Evolutionary conservation across 257 asterid species (phyloP).

Genomic region (Rubia yunnanensis): DNA sequence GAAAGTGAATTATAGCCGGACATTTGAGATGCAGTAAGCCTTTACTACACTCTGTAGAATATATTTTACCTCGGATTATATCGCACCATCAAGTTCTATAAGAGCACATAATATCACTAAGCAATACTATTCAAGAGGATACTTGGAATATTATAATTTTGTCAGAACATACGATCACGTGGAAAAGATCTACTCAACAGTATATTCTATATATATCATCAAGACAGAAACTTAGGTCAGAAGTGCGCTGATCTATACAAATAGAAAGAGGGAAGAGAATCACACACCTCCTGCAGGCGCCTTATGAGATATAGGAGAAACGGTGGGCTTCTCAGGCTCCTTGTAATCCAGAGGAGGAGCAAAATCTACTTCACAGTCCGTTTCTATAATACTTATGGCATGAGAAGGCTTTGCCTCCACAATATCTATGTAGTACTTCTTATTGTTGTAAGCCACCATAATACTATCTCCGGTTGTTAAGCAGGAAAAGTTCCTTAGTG

Average conservation of each 20-base stretch:
- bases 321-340: conserved; percentile 76
- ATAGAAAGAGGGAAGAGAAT: background rate
- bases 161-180: too few species aligned
- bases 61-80: too few species aligned
- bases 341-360: conserved; percentile 98
- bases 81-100: too few species aligned
- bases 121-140: background rate
- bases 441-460: conserved; percentile 98
- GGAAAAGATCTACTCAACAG: background rate
- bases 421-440: conserved; percentile 86
- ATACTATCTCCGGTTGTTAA: conserved; percentile 91
- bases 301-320: conserved; percentile 43
- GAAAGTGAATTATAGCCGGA: too few species aligned
- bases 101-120: too few species aligned
- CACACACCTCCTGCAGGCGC: conserved; percentile 40
- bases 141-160: too few species aligned
- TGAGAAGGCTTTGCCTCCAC: conserved; percentile 91
- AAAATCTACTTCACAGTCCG: conserved; percentile 99
- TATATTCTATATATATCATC: background rate
- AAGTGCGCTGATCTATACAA: too few species aligned
- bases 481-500: conserved; percentile 96
- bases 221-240: too few species aligned
- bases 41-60: too few species aligned
- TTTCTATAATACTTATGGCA: conserved; percentile 87
- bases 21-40: too few species aligned